Evolutionary conservation across 2,329 filamentous ascomycete genomes (phyloP), one percentile per base, ranked within the genome.

Genomic region (Annulohypoxylon truncatum): DNA sequence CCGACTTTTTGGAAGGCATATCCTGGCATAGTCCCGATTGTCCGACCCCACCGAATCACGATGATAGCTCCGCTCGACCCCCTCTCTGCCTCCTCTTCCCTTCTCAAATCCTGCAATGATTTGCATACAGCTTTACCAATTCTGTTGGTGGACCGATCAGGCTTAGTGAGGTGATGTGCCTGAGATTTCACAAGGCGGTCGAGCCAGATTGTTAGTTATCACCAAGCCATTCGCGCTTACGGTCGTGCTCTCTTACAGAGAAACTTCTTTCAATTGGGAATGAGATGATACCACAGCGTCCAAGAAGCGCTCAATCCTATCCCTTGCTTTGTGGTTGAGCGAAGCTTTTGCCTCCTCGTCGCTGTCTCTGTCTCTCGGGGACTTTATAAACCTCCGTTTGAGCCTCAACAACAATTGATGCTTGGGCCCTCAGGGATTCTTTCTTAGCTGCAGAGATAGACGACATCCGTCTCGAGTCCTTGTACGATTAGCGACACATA

Each of bases 181-280:
- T 56, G 58, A 51, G 59, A 60, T 54, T 54, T 40, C 38, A 61
- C 48, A 52, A 66, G 51, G 59, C 66, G 63, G 56, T 51, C 52
- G 63, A 68, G 31, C 13, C 51, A 69, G 20, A 69, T 65, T 63
- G 31, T 4, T 46, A 69, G 24, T 67, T 65, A 67, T 67, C 58
- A 69, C 50, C 58, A 50, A 57, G 55, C 44, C 64, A 24, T 51
- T 65, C 67, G 67, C 68, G 68, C 68, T 68, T 68, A 68, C 28
- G 20, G 9, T 51, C 53, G 44, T 67, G 24, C 47, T 61, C 56
- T 62, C 2, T 44, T 28, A 29, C 15, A 29, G 28, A 40, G 12
- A 31, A 35, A 44, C 44, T 15, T 28, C 24, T 15, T 38, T 59
- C 50, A 57, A 57, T 68, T 42, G 51, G 33, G 57, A 54, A 50